These are phyloP conservation scores for Apiotrichum brassicae DNA, from an alignment of 1,284 basidiomycete genomes.

Conservation along the genomic window DNA sequence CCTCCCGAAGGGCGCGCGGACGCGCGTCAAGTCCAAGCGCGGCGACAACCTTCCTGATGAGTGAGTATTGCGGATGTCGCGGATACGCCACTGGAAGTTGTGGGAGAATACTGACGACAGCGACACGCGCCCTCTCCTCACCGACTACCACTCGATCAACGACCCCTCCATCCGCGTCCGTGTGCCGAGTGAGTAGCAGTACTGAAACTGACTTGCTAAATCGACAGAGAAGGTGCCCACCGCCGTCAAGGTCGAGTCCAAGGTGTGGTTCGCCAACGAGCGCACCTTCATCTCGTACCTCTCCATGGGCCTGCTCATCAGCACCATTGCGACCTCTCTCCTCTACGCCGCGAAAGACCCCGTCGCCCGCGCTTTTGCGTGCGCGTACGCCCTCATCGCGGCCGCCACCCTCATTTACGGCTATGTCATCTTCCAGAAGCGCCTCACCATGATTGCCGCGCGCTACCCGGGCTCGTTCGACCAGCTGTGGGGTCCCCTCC, in stretches of 20 bases:
- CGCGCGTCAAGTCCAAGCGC: slow-evolving; percentile 40
- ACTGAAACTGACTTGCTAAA: slow-evolving; percentile 3
- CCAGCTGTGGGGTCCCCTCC: slow-evolving; percentile 67
- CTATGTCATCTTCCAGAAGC: slow-evolving; percentile 76
- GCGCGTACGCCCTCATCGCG: slow-evolving; percentile 70
- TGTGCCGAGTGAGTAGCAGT: slow-evolving; percentile 32
- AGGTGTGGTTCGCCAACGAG: slow-evolving; percentile 99
- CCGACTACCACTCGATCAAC: slow-evolving; percentile 44
- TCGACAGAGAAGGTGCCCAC: slow-evolving; percentile 71
- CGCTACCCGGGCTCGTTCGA: slow-evolving; percentile 89
- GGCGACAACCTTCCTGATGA: slow-evolving; percentile 42
- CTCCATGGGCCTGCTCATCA: slow-evolving; percentile 76
- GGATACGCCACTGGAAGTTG: no score
- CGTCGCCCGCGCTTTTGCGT: slow-evolving; percentile 71
- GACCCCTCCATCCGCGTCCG: slow-evolving; percentile 36
- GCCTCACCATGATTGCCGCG: slow-evolving; percentile 83
- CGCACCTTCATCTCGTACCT: slow-evolving; percentile 92
- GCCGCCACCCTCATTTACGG: slow-evolving; percentile 60
- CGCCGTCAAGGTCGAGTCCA: slow-evolving; percentile 87
- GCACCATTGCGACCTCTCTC: slow-evolving; percentile 76
- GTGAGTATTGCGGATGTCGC: slow-evolving; percentile 20
- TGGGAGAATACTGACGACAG: no score
- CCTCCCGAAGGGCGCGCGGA: slow-evolving; percentile 36
- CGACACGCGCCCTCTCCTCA: slow-evolving; percentile 28
- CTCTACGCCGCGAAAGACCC: slow-evolving; percentile 53